These are phyloP conservation scores for Azolla pinnata DNA, from an alignment of 75 land plant genomes.

Conservation along the genomic window DNA sequence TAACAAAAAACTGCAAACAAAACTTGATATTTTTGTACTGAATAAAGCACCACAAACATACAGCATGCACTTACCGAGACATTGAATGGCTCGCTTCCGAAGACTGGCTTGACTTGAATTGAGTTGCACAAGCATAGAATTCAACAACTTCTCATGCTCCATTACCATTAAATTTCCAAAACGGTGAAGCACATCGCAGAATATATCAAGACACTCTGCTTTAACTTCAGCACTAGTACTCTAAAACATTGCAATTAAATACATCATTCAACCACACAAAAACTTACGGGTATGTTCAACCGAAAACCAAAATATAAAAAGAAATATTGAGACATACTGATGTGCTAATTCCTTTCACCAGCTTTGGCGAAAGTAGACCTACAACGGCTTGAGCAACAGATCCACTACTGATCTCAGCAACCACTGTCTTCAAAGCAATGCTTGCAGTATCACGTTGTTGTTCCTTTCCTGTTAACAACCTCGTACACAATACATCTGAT, in stretches of 20 bases:
- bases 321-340: slow-evolving; percentile 40
- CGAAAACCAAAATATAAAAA: neutral
- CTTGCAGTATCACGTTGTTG: slow-evolving; percentile 89
- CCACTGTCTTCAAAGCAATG: slow-evolving; percentile 89
- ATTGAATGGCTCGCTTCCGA: slow-evolving; percentile 79
- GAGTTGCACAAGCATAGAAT: slow-evolving; percentile 72
- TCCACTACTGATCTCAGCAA: slow-evolving; percentile 66
- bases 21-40: too few species aligned
- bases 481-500: slow-evolving; percentile 61
- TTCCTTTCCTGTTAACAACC: slow-evolving; percentile 77
- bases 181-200: slow-evolving; percentile 91
- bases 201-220: slow-evolving; percentile 89
- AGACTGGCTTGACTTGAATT: slow-evolving; percentile 71
- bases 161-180: slow-evolving; percentile 78
- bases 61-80: slow-evolving; percentile 56
- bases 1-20: too few species aligned
- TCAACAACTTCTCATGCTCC: slow-evolving; percentile 60
- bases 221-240: slow-evolving; percentile 71
- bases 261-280: neutral
- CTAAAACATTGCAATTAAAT: slow-evolving; percentile 22
- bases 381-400: slow-evolving; percentile 62
- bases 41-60: neutral
- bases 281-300: neutral
- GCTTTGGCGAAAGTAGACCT: slow-evolving; percentile 50
- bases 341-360: slow-evolving; percentile 63